Evolutionary conservation across 306 rosid species (phyloP), one percentile per base, ranked within the genome.

Genomic region (Fagus sylvatica): DNA sequence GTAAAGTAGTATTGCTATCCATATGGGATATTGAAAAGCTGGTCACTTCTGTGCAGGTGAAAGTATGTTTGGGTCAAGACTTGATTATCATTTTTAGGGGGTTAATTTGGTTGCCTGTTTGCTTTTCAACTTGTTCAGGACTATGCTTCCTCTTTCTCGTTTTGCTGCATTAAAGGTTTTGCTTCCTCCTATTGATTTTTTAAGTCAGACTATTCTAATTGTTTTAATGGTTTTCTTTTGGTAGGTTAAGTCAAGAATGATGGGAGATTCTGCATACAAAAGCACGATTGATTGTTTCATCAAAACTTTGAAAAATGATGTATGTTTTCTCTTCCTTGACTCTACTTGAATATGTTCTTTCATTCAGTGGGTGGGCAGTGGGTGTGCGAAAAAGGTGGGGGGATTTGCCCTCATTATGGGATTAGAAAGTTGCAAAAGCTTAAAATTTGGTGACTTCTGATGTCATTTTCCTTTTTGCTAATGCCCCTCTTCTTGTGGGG

Each of bases 221-320:
- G 33, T 17, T 55, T 72, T 34, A 53, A 41, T 76, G 42, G 62
- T 78, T 72, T 60, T 60, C 71, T 78, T 67, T 19, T 85, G 77
- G 54, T 91, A 95, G 98, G 98, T 95, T 41, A 95, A 95, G 85
- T 95, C 98, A 33, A 92, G 98, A 87, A 95, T 95, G 98, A 95
- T 95, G 98, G 98, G 97, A 32, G 98, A 95, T 81, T 69, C 98
- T 71, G 68, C 91, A 76, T 95, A 95, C 92, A 95, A 86, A 91
- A 88, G 80, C 90, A 95, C 97, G 13, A 37, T 95, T 37, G 98
- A 95, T 83, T 95, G 98, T 84, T 91, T 95, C 60, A 2, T 92
- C 85, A 92, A 89, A 84, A 95, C 98, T 74, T 84, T 95, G 55
- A 95, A 83, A 81, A 95, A 95, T 75, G 98, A 95, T 75, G 98